These are phyloP conservation scores for Plasmodium berghei DNA, from an alignment of 169 alveolate species.

Conservation along the genomic window DNA sequence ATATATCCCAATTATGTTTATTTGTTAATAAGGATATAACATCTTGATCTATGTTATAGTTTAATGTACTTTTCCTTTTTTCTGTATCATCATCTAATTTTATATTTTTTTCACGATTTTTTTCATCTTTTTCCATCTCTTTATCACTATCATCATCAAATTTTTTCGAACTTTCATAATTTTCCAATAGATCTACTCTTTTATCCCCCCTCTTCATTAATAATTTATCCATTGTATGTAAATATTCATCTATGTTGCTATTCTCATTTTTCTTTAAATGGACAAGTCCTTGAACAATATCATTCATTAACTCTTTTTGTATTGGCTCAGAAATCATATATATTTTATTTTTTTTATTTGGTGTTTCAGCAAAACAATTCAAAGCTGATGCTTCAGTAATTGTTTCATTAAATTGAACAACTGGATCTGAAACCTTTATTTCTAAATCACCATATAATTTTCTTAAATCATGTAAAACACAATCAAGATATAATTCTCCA, in stretches of 20 bases:
- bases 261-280: conserved; percentile 38
- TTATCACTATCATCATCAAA: conserved; percentile 49
- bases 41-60: conserved; percentile 51
- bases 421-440: conserved; percentile 97
- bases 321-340: conserved; percentile 96
- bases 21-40: conserved; percentile 85
- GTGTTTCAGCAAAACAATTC: conserved; percentile 96
- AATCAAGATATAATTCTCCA: conserved; percentile 98
- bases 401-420: conserved; percentile 96
- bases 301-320: conserved; percentile 92
- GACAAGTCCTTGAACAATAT: conserved; percentile 91
- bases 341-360: conserved; percentile 94
- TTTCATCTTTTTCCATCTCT: conserved; percentile 86
- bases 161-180: neutral
- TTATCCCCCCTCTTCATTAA: neutral
- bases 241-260: conserved; percentile 29
- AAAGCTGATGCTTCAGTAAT: conserved; percentile 96
- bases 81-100: conserved; percentile 38
- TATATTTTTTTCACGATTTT: conserved; percentile 10
- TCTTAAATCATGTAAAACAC: conserved; percentile 97
- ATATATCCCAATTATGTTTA: conserved; percentile 96
- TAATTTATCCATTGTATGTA: conserved; percentile 26
- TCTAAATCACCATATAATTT: conserved; percentile 98
- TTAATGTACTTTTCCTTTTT: conserved; percentile 70
- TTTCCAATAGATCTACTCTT: neutral